Evolutionary conservation across 2,329 filamentous ascomycete genomes (phyloP).

Genomic region (Aschersonia sp.): DNA sequence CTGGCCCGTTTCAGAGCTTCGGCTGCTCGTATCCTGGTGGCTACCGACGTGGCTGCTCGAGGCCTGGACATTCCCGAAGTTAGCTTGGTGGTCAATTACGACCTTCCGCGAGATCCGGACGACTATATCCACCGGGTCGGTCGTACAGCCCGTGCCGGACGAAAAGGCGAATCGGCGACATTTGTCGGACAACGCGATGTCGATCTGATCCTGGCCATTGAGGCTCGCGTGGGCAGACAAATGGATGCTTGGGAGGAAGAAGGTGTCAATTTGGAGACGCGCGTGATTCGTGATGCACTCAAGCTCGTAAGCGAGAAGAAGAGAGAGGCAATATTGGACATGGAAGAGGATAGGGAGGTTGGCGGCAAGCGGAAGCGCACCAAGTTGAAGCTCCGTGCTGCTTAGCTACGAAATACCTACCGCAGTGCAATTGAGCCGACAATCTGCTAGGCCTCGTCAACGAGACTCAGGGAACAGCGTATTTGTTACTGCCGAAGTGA

Average conservation of each 20-base stretch:
- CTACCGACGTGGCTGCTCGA: constrained; percentile 86
- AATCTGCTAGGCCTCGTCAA: too few relatives aligned
- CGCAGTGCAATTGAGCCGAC: too few relatives aligned
- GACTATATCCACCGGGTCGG: constrained; percentile 97
- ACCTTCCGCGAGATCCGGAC: constrained; percentile 88
- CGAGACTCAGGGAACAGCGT: too few relatives aligned
- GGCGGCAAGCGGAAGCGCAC: constrained; percentile 63
- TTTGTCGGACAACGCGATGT: constrained; percentile 91
- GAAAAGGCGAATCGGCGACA: constrained; percentile 68
- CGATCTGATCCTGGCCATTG: constrained; percentile 78
- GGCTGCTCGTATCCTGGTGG: constrained; percentile 79
- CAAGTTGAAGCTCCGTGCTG: constrained; percentile 38
- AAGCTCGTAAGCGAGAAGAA: constrained; percentile 94
- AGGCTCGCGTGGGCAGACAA: constrained; percentile 62
- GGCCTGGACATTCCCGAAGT: constrained; percentile 94
- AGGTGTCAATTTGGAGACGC: constrained; percentile 82
- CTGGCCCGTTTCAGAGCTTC: constrained; percentile 81
- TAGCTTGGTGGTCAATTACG: constrained; percentile 82
- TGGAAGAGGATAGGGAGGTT: constrained; percentile 85
- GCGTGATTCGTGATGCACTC: constrained; percentile 71
- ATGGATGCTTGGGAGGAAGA: constrained; percentile 82
- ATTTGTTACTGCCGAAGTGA: too few relatives aligned
- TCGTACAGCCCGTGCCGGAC: constrained; percentile 83
- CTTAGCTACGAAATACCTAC: neutral
- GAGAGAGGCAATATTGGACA: constrained; percentile 75